These are phyloP conservation scores for Craspedostauros australis DNA, from an alignment of 108 stramenopile genomes.

Conservation along the genomic window DNA sequence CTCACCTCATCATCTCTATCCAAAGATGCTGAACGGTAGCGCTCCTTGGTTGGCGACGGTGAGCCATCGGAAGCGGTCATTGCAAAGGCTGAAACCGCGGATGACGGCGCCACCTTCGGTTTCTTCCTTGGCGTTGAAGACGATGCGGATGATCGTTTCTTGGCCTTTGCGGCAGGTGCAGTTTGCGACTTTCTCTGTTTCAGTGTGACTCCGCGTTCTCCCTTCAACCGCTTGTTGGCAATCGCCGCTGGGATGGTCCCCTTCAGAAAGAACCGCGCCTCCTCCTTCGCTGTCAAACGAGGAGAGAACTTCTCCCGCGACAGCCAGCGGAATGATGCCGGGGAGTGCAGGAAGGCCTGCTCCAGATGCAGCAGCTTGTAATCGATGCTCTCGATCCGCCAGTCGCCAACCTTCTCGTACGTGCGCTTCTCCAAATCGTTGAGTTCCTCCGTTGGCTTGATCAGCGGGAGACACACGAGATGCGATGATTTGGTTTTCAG, in stretches of 20 bases:
- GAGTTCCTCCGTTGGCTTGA: slow-evolving; percentile 16
- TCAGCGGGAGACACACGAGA: slow-evolving; percentile 17
- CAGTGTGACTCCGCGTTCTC: background rate
- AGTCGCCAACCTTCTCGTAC: slow-evolving; percentile 25
- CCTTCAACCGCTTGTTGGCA: slow-evolving; percentile 3
- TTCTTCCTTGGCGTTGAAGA: background rate
- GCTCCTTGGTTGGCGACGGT: no score
- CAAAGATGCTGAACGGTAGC: no score
- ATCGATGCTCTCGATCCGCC: slow-evolving; percentile 21
- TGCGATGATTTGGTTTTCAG: slow-evolving; percentile 8
- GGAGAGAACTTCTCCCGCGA: slow-evolving; percentile 21
- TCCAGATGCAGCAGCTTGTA: slow-evolving; percentile 24
- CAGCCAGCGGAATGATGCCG: slow-evolving; percentile 28
- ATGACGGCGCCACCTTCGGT: no score
- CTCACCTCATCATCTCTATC: no score
- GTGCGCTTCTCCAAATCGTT: slow-evolving; percentile 35
- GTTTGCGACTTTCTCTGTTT: slow-evolving; percentile 13
- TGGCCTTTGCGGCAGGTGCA: background rate
- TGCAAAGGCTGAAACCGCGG: no score
- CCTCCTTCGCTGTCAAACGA: slow-evolving; percentile 13
- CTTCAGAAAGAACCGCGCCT: slow-evolving; percentile 17
- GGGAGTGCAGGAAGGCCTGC: slow-evolving; percentile 26
- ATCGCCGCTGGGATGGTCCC: slow-evolving; percentile 24
- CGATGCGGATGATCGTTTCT: background rate
- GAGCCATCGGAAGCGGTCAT: no score